Evolutionary conservation across 2,329 filamentous ascomycete genomes (phyloP), one percentile per base, ranked within the genome.

Genomic region (Aspergillus luchuensis): DNA sequence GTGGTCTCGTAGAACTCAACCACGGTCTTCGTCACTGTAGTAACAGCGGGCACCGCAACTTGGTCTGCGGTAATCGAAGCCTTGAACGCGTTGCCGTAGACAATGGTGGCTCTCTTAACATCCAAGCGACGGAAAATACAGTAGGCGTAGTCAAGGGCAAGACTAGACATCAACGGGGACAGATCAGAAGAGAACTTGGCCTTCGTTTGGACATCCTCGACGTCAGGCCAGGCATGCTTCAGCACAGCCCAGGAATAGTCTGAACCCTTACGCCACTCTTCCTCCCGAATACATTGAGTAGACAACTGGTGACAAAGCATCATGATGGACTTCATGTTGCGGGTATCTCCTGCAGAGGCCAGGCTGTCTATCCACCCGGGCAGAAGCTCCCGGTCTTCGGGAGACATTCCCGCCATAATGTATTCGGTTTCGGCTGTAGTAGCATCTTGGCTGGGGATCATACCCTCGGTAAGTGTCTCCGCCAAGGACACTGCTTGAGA

Each of bases 1-100:
- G 74, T 74, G 1, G 68, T 76, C 52, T 76, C 73, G 17, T 74
- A 74, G 59, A 76, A 76, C 56, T 75, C 74, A 15, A 76, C 71
- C 7, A 75, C 70, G 0, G 72, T 72, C 63, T 74, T 76, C 17
- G 72, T 70, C 2, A 74, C 73, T 3, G 71, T 68, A 10, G 69
- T 64, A 6, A 74, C 69, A 8, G 71, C 71, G 2, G 69, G 64
- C 10, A 75, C 72, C 8, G 72, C 67, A 0, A 74, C 72, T 36
- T 63, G 70, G 6, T 75, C 73, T 0, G 73, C 72, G 2, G 65
- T 64, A 28, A 74, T 63, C 17, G 73, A 67, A 2, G 71, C 72
- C 19, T 69, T 71, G 54, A 75, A 74, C 1, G 73, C 71, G 58
- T 75, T 76, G 8, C 72, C 72, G 25, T 76, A 76, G 7, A 75